These are phyloP conservation scores for Ilyonectria destructans DNA, from an alignment of 2,329 filamentous ascomycete genomes.

Conservation along the genomic window DNA sequence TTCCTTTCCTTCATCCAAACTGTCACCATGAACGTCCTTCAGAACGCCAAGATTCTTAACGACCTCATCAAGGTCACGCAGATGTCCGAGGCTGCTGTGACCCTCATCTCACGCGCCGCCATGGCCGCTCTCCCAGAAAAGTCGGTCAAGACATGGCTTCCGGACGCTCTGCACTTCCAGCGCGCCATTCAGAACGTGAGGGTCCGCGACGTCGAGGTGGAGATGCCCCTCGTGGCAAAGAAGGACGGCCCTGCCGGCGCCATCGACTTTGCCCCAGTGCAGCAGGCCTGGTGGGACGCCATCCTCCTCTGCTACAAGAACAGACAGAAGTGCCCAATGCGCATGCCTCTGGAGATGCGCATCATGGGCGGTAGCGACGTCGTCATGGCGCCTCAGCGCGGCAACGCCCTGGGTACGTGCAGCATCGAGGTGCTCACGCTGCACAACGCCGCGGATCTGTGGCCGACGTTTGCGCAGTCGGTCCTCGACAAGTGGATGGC, in stretches of 20 bases:
- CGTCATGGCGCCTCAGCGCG: constrained; percentile 31
- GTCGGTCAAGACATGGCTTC: constrained; percentile 21
- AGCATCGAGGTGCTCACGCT: constrained; percentile 28
- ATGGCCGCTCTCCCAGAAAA: constrained; percentile 10
- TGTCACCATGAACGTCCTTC: constrained; percentile 28
- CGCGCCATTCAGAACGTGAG: constrained; percentile 32
- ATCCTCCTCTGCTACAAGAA: constrained; percentile 30
- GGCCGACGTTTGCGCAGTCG: constrained; percentile 28
- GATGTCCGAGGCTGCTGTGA: not conserved
- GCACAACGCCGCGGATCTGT: constrained; percentile 8
- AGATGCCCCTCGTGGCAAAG: constrained; percentile 31
- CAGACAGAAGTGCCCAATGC: constrained; percentile 30
- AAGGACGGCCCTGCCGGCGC: not conserved
- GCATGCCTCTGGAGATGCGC: constrained; percentile 37
- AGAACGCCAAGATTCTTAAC: constrained; percentile 21
- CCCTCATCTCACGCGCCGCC: not conserved
- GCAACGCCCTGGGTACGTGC: constrained; percentile 29
- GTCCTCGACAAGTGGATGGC: constrained; percentile 32
- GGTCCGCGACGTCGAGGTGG: constrained; percentile 33
- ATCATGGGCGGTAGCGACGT: constrained; percentile 36
- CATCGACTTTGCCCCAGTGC: constrained; percentile 23
- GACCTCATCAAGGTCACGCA: constrained; percentile 8
- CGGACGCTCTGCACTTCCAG: constrained; percentile 35
- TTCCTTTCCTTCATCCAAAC: constrained; percentile 26
- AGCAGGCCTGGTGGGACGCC: constrained; percentile 34